A percentile compares a stretch with the other conserved stretches of the same genome.
These are phyloP conservation scores for Chlorella sp. DNA, from an alignment of 139 green algal species.

Conservation along the genomic window DNA sequence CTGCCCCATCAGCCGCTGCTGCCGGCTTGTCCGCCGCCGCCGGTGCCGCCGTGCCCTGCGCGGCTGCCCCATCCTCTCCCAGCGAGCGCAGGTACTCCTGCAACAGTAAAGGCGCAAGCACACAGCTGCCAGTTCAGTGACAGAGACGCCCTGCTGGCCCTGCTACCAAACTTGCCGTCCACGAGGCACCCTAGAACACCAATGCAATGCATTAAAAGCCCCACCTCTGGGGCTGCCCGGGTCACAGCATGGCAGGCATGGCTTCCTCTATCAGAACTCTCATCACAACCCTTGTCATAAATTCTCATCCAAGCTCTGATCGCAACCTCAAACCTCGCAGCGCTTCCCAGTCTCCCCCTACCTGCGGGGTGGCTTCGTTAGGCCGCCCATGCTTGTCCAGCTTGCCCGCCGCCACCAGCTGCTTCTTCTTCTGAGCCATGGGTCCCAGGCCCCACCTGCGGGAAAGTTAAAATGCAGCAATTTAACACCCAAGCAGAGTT, in stretches of 20 bases:
- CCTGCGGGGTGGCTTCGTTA: constrained; percentile 92
- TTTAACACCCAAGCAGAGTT: background rate
- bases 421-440: constrained; percentile 96
- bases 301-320: background rate
- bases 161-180: background rate
- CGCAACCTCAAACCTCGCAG: background rate
- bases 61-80: background rate
- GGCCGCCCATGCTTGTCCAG: constrained; percentile 97
- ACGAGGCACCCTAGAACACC: background rate
- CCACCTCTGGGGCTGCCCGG: too few species aligned
- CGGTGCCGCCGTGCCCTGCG: background rate
- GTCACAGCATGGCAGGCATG: too few species aligned
- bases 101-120: background rate
- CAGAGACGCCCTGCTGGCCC: background rate
- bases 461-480: background rate
- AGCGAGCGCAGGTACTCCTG: constrained; percentile 24
- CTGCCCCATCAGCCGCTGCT: background rate
- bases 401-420: constrained; percentile 95
- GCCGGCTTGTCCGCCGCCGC: constrained; percentile 10
- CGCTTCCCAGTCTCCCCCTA: constrained; percentile 40
- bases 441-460: constrained; percentile 78
- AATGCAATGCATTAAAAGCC: background rate
- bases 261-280: background rate
- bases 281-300: background rate
- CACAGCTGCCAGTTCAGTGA: background rate